Evolutionary conservation across 1,284 basidiomycete genomes (phyloP), one percentile per base, ranked within the genome.

Genomic region (Trichosporon faecale): DNA sequence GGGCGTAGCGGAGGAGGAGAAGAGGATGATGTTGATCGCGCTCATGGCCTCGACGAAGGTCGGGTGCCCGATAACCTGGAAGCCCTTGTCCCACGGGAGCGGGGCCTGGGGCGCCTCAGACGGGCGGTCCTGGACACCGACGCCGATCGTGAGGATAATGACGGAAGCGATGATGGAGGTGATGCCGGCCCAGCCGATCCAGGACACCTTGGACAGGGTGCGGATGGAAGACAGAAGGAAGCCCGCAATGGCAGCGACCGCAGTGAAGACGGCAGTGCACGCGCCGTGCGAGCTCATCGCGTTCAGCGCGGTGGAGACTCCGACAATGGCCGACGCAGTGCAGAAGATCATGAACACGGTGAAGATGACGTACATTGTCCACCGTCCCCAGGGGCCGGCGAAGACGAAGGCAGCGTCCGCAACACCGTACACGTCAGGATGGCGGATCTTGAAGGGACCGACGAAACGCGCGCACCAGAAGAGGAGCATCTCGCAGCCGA

Each of bases 111-210:
- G 82, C 0, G 81, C 81, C 12, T 74, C 74, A 2, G 79, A 75
- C 1, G 83, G 82, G 60, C 83, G 74, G 68, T 80, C 79, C 60
- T 77, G 74, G 2, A 80, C 73, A 12, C 77, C 80, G 25, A 82
- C 80, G 2, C 82, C 78, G 68, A 83, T 73, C 25, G 78, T 79
- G 23, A 82, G 70, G 49, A 76, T 76, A 64, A 83, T 65, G 66
- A 80, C 75, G 8, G 77, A 70, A 2, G 66, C 65, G 9, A 79
- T 66, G 68, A 74, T 74, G 40, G 74, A 75, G 33, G 71, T 65
- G 63, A 81, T 72, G 18, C 80, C 82, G 35, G 77, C 71, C 79
- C 80, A 82, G 12, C 76, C 78, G 61, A 83, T 66, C 72, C 75
- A 79, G 0, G 78, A 75, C 40, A 83, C 74, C 49, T 74, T 72